Evolutionary conservation across 768 basidiomycete species (phyloP), one percentile per base, ranked within the genome.

Genomic region (Porphyrellus cyaneotinctus): DNA sequence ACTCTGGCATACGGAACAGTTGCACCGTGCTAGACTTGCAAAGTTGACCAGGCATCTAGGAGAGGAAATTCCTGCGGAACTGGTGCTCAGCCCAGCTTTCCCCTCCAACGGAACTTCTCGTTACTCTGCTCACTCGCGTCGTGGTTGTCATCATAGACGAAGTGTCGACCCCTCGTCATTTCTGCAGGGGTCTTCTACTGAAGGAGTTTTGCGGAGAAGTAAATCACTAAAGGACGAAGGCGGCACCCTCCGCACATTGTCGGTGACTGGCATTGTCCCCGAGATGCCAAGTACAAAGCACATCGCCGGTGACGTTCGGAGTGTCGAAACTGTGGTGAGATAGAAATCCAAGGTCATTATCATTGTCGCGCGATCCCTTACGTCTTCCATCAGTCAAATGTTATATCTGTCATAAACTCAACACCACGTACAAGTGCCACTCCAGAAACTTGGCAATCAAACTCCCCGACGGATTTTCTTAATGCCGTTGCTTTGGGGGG

Each of bases 1-100:
- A 15, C 33, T 35, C 22, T 51, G 32, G 59, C 43, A 42, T 30
- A 38, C 43, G 24, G 65, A 68, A 52, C 68, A 66, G 51, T 36
- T 66, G 10, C 59, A 63, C 39, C 70, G 68, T 35, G 62, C 63
- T 18, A 68, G 70, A 36, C 61, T 70, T 35, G 70, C 66, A 17
- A 75, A 74, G 59, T 61, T 75, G 47, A 63, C 70, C 9, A 70
- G 70, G 17, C 63, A 70, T 55, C 62, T 74, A 8, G 73, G 74
- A 42, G 71, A 74, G 55, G 63, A 70, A 45, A 67, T 75, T 39
- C 72, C 76, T 14, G 61, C 66, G 6, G 74, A 72, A 37, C 60
- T 76, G 47, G 50, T 70, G 24, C 53, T 62, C 46, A 47, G 32
- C 47, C 58, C 54, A 24, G 32, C 48, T 31, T 36, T 46, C 31